Conservation (phyloP, 148 eudicot species). For the Silene conica region DNA sequence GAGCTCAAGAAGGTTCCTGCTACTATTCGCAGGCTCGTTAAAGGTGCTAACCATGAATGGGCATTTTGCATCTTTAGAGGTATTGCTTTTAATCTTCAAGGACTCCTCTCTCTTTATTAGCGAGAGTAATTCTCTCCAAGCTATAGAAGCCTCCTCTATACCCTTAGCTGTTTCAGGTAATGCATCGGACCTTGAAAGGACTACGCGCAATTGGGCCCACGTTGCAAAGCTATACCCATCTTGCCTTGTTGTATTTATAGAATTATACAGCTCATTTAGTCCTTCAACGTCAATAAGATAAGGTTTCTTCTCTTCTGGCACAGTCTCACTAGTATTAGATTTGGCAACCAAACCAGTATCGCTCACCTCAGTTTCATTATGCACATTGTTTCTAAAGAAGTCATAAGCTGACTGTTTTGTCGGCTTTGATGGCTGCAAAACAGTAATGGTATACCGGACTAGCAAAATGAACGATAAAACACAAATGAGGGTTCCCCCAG, state of each 20-base stretch:
- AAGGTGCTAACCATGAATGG: conserved; percentile 29
- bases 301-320: conserved; percentile 22
- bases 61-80: conserved; percentile 19
- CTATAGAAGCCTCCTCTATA: conserved; percentile 31
- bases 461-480: conserved; percentile 24
- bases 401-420: conserved; percentile 31
- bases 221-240: conserved; percentile 22
- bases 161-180: conserved; percentile 32
- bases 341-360: conserved; percentile 1
- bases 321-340: conserved; percentile 10
- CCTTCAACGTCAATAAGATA: conserved; percentile 24
- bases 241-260: conserved; percentile 23
- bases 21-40: conserved; percentile 23
- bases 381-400: conserved; percentile 26
- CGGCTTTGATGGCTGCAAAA: conserved; percentile 20
- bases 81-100: conserved; percentile 7
- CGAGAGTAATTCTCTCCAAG: conserved; percentile 25
- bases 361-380: conserved; percentile 14
- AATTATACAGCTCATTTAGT: conserved; percentile 24
- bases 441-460: conserved; percentile 20
- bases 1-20: conserved; percentile 21
- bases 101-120: conserved; percentile 15
- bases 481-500: conserved; percentile 28
- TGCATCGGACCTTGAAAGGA: conserved; percentile 34
- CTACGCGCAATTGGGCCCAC: conserved; percentile 24